These are phyloP conservation scores for Chenopodium quinoa DNA, from an alignment of 148 eudicot genomes.

Conservation along the genomic window DNA sequence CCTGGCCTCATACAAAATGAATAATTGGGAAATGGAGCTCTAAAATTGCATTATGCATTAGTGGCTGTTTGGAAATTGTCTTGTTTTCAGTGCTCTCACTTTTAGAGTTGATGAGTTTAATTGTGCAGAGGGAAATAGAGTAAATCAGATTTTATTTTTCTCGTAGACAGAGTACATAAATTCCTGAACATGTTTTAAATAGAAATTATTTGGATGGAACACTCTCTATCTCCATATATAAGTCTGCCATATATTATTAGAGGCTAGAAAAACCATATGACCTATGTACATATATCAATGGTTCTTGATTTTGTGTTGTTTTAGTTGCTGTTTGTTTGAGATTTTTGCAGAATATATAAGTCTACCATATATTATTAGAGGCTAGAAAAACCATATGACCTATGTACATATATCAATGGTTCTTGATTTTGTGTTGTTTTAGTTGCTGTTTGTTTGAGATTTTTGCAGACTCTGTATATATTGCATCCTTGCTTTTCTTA, in stretches of 20 bases:
- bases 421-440: neutral
- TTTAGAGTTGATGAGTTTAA: neutral
- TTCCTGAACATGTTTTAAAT: neutral
- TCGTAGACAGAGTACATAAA: neutral
- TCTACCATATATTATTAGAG: neutral
- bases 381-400: neutral
- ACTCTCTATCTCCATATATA: neutral
- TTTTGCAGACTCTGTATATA: neutral
- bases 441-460: neutral
- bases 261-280: neutral
- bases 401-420: neutral
- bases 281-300: too few relatives aligned
- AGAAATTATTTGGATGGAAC: too few relatives aligned
- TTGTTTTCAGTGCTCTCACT: neutral
- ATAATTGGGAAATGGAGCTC: neutral
- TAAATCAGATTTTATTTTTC: neutral
- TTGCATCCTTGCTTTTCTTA: neutral
- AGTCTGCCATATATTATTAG: neutral
- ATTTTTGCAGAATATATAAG: neutral
- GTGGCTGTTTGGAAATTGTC: neutral
- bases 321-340: neutral
- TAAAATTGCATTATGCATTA: neutral
- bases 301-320: neutral
- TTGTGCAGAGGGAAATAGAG: neutral
- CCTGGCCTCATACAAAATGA: neutral